Conservation (phyloP, 2,329 filamentous ascomycete species). For the Chrysoporthe puriensis region DNA sequence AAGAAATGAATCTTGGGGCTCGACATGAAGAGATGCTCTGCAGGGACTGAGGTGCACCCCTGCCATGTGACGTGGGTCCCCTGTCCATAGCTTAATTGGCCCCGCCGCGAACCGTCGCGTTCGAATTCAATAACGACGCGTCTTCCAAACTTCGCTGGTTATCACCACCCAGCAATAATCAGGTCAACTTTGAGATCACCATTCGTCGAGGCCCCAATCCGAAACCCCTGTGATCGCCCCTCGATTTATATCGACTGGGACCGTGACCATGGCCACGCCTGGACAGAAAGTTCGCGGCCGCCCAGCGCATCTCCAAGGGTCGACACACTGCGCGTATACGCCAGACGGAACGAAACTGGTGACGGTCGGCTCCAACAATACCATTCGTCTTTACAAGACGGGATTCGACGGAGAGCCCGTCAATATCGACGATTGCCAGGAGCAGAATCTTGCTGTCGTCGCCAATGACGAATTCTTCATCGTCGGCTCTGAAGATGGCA, state of each 20-base stretch:
- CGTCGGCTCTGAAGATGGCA: conserved; percentile 90
- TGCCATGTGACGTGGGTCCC: conserved; percentile 10
- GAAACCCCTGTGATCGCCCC: neutral
- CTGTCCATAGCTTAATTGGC: conserved; percentile 29
- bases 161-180: neutral
- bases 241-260: neutral
- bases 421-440: conserved; percentile 88
- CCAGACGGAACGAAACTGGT: conserved; percentile 84
- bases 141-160: conserved; percentile 15
- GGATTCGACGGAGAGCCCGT: conserved; percentile 90
- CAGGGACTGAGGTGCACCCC: conserved; percentile 1
- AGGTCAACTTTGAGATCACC: too few relatives aligned
- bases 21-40: neutral
- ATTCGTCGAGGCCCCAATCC: neutral
- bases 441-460: conserved; percentile 80
- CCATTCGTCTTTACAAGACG: conserved; percentile 88
- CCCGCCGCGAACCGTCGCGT: conserved; percentile 19
- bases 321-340: conserved; percentile 87
- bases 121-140: conserved; percentile 23
- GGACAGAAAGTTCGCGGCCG: conserved; percentile 61
- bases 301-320: conserved; percentile 80
- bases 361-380: conserved; percentile 92
- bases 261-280: conserved; percentile 42
- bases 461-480: conserved; percentile 82
- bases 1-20: neutral